A percentile compares a stretch with the other conserved stretches of the same genome.
Conservation (phyloP, 805 yeast species). For the Tetrapisispora namnaoensis region DNA sequence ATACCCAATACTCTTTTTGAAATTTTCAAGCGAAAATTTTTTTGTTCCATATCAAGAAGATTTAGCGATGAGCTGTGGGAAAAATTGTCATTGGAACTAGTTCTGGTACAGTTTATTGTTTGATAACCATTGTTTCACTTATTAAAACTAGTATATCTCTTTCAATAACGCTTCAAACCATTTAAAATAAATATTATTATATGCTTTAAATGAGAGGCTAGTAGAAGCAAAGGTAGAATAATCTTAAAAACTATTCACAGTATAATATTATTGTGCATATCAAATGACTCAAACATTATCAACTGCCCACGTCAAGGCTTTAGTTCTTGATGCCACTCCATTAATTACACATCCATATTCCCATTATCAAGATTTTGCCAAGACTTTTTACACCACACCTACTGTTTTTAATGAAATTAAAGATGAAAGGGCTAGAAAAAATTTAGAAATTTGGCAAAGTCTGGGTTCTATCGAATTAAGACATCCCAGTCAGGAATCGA, state of each 20-base stretch:
- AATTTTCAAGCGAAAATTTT: background rate
- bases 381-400: slow-evolving; percentile 77
- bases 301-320: slow-evolving; percentile 37
- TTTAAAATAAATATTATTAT: too few species aligned
- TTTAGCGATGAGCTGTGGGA: background rate
- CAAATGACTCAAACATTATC: background rate
- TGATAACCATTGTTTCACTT: too few species aligned
- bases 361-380: slow-evolving; percentile 59
- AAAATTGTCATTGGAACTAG: too few species aligned
- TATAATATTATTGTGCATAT: too few species aligned
- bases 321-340: slow-evolving; percentile 93
- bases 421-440: slow-evolving; percentile 76
- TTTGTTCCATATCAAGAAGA: background rate
- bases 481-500: slow-evolving; percentile 63
- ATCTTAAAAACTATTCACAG: too few species aligned
- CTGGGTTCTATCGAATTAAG: slow-evolving; percentile 50
- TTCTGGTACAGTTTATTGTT: too few species aligned
- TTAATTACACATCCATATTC: slow-evolving; percentile 77
- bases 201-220: too few species aligned
- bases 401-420: slow-evolving; percentile 80
- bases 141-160: too few species aligned
- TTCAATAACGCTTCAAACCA: too few species aligned
- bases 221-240: too few species aligned
- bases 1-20: background rate
- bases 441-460: slow-evolving; percentile 65